Base-by-base conservation (phyloP, 805 yeast genomes). In the Kockiozyma suomiensis region DNA sequence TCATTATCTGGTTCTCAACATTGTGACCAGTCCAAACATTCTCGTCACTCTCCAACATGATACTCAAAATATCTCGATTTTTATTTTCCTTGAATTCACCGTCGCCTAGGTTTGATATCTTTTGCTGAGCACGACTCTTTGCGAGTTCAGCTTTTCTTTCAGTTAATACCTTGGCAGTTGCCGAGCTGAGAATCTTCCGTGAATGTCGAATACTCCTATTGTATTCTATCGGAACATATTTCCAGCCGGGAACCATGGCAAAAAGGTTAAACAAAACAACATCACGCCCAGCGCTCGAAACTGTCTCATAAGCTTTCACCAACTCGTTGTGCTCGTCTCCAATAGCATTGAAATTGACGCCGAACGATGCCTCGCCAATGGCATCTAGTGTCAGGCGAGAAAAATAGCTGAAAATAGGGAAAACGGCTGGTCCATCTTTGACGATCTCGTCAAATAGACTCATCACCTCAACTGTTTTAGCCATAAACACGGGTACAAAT, bases 341-440 rank as follows among this genome's bases (percentile, higher is more conserved):
- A 19, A 62, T 21, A 8, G 66, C 52, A 35, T 45, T 30, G 46
- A 62, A 55, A 19, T 48, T 50, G 15, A 55, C 47, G 8, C 60
- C 63, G 28, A 62, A 59, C 12, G 56, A 26, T 8, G 66, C 57
- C 33, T 35, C 38, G 30, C 58, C 60, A 32, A 62, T 62, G 21
- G 50, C 43, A 28, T 62, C 66, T 15, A 62, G 58, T 33, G 66
- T 59, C 28, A 59, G 37, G 13, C 60, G 49, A 12, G 61, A 40
- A n/a, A 58, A 59, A 19, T 41, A 50, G n/a, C 32, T 12, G 30
- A 50, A 25, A 1, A 56, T 49, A 3, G 40, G 47, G 40, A 61
- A 23, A 10, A 51, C 50, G 5, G 40, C 28, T 21, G 54, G 26
- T 8, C 48, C 58, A 5, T 43, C 35, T 7, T 48, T 26, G 47